Conservation (phyloP, 2,329 filamentous ascomycete genomes). For the Nemania diffusa region DNA sequence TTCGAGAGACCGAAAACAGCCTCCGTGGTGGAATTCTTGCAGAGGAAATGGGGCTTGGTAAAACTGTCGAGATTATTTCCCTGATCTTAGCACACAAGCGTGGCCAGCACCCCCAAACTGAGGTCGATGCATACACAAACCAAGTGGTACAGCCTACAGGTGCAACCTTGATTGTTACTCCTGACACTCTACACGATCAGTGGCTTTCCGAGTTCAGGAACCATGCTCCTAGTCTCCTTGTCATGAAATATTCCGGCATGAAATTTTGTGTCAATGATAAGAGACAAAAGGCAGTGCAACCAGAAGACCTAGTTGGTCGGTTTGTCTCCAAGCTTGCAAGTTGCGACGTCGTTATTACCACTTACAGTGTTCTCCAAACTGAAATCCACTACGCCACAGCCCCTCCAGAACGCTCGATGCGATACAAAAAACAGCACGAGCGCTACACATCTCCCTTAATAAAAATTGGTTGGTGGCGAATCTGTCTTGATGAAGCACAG, state of each 20-base stretch:
- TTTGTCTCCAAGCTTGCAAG: slow-evolving; percentile 58
- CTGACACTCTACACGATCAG: slow-evolving; percentile 65
- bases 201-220: slow-evolving; percentile 69
- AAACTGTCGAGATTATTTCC: slow-evolving; percentile 79
- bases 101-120: slow-evolving; percentile 33
- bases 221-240: slow-evolving; percentile 67
- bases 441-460: slow-evolving; percentile 79
- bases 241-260: slow-evolving; percentile 67
- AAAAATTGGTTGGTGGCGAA: slow-evolving; percentile 87
- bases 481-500: slow-evolving; percentile 82
- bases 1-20: slow-evolving; percentile 54
- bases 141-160: slow-evolving; percentile 59
- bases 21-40: slow-evolving; percentile 73
- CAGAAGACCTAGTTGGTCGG: slow-evolving; percentile 48
- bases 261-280: slow-evolving; percentile 45
- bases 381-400: slow-evolving; percentile 82
- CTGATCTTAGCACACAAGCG: slow-evolving; percentile 73
- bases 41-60: slow-evolving; percentile 86
- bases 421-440: slow-evolving; percentile 73
- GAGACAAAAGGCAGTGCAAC: background rate
- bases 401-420: slow-evolving; percentile 73
- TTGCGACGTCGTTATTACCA: slow-evolving; percentile 71
- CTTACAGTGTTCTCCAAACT: slow-evolving; percentile 75
- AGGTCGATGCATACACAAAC: slow-evolving; percentile 54
- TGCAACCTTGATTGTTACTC: slow-evolving; percentile 71